phyloP scores from a whole-genome alignment of 2,329 filamentous ascomycete species.

The Emergomyces orientalis region DNA sequence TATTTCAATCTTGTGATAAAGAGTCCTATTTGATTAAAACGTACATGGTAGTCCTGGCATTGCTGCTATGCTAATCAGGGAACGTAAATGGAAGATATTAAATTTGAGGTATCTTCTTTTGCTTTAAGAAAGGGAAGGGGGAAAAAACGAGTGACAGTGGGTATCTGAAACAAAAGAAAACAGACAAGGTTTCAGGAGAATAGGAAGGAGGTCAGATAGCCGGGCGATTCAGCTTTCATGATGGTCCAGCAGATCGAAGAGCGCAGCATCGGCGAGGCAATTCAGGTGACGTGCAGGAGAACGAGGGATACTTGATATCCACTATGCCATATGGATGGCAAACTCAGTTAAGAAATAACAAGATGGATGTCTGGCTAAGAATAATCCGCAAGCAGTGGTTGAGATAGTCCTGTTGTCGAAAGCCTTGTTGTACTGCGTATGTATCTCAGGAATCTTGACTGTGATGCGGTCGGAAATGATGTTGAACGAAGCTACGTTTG shows the following conservation, averaged over 20 bases:
- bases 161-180: background rate
- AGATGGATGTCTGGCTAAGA: background rate
- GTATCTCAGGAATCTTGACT: background rate
- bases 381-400: background rate
- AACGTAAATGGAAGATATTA: background rate
- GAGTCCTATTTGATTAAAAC: constrained; percentile 12
- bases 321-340: background rate
- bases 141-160: constrained; percentile 10
- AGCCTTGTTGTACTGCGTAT: background rate
- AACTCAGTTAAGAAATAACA: background rate
- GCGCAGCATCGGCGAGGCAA: constrained; percentile 4
- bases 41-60: constrained; percentile 41
- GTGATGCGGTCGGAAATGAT: background rate
- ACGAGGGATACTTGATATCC: background rate
- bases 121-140: background rate
- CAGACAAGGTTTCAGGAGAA: constrained; percentile 4
- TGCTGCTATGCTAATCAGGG: constrained; percentile 13
- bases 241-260: background rate
- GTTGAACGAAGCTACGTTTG: background rate
- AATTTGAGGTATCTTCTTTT: background rate
- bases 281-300: background rate
- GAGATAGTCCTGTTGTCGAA: background rate
- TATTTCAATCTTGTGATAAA: background rate
- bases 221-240: constrained; percentile 9
- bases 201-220: constrained; percentile 5